A percentile compares a stretch with the other conserved stretches of the same genome.
These are phyloP conservation scores for Penicillium sp. DNA, from an alignment of 2,329 filamentous ascomycete species.

Conservation along the genomic window DNA sequence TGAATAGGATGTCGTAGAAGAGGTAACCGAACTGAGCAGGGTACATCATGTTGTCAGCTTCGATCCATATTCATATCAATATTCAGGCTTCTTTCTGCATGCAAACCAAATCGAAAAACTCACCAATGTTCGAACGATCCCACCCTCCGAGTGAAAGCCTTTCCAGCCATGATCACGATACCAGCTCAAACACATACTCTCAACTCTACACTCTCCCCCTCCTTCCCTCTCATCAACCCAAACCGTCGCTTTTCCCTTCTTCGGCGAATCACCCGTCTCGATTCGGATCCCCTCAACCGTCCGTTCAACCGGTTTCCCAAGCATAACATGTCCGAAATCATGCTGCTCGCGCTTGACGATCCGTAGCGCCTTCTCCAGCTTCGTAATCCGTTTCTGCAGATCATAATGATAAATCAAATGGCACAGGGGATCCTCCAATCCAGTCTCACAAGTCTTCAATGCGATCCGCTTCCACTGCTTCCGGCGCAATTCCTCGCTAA, in stretches of 20 bases:
- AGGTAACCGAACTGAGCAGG: constrained; percentile 73
- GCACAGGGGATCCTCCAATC: constrained; percentile 80
- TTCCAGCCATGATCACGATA: constrained; percentile 86
- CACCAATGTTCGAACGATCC: constrained; percentile 79
- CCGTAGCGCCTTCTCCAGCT: constrained; percentile 79
- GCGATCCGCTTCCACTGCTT: constrained; percentile 79
- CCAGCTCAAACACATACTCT: constrained; percentile 86
- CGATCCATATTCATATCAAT: no score
- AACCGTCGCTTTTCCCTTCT: constrained; percentile 58
- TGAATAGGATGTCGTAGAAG: constrained; percentile 88
- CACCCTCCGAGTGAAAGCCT: constrained; percentile 88
- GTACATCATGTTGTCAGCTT: background rate
- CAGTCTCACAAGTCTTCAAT: constrained; percentile 75
- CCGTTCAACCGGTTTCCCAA: constrained; percentile 72
- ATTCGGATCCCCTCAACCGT: constrained; percentile 74
- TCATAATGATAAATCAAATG: constrained; percentile 94
- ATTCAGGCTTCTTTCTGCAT: no score
- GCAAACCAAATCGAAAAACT: constrained; percentile 5
- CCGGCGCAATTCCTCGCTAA: constrained; percentile 61
- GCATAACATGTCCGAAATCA: constrained; percentile 80
- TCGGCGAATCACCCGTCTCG: constrained; percentile 52
- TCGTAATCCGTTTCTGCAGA: constrained; percentile 86
- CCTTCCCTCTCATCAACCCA: constrained; percentile 77
- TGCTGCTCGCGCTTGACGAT: constrained; percentile 84
- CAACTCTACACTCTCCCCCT: constrained; percentile 74